Evolutionary conservation across 2,329 filamentous ascomycete species (phyloP), one percentile per base, ranked within the genome.

Genomic region (Claviceps maximensis): DNA sequence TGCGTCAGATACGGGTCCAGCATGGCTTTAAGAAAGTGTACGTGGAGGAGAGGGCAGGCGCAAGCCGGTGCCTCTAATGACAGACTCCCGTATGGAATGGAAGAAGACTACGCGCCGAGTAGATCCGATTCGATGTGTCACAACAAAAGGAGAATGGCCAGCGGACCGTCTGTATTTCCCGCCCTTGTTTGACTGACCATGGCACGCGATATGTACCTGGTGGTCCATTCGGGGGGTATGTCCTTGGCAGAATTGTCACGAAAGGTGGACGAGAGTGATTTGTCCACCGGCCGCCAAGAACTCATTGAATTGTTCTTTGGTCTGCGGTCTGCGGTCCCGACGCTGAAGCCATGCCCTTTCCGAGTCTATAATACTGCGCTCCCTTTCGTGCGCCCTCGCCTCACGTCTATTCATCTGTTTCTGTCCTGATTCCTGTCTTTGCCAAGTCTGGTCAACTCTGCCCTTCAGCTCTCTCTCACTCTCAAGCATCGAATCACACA

Each of bases 11-110:
- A 40, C 33, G 49, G 53, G 45, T 49, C 49, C 49, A 46, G 49
- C 49, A 49, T 54, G 33, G 46, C 52, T 27, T 51, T 4, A 29
- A 33, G 49, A 50, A 31, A 9, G 52, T 53, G 31, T n/a, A 5
- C 23, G 17, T 49, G 17, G 47, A n/a, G n/a, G 7, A 49, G 38
- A n/a, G 38, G 47, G 13, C 47, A 47, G n/a, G n/a, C 47, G 21
- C 48, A 47, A 17, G 42, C 25, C 49, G 36, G 31, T 17, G 41
- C 33, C 13, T 31, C 36, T 9, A 31, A 53, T 50, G 52, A 27
- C 15, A 33, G 13, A 33, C 31, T 33, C 31, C 31, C 6, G 13
- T 33, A 8, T 33, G 31, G 31, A 9, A 33, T 33, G 10, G 9
- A 33, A 12, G 31, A 33, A 33, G 31, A 12, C 10, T 10, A 1